Conservation (phyloP, 176 grass and related monocot genomes). For the Musa itinerans region DNA sequence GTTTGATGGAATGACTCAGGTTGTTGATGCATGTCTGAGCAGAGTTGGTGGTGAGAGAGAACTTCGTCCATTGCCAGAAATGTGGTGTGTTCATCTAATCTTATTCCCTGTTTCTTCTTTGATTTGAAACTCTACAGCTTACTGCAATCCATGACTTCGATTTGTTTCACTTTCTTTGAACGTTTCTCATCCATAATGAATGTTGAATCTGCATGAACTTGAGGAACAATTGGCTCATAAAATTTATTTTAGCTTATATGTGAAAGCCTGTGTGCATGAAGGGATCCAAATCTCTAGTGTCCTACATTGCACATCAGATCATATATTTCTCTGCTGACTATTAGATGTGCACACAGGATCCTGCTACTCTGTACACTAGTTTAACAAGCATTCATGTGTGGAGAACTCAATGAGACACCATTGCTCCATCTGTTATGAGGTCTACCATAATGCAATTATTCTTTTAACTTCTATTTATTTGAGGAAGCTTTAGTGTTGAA, state of each 20-base stretch:
- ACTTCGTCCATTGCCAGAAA: slow-evolving; percentile 80
- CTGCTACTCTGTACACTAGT: slow-evolving; percentile 58
- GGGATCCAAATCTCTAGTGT: not conserved
- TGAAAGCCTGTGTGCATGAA: too few relatives aligned
- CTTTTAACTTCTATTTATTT: slow-evolving; percentile 14
- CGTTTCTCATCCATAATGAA: too few relatives aligned
- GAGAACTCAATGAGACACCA: slow-evolving; percentile 85
- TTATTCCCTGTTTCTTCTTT: not conserved
- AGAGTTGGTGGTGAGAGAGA: slow-evolving; percentile 75
- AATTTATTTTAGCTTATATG: too few relatives aligned
- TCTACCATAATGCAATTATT: slow-evolving; percentile 4
- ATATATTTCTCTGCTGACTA: not conserved
- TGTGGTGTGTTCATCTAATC: slow-evolving; percentile 43
- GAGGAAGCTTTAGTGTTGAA: slow-evolving; percentile 4
- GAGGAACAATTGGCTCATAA: too few relatives aligned
- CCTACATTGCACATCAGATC: not conserved
- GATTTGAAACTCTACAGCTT: not conserved
- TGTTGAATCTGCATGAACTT: too few relatives aligned
- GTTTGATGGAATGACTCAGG: not conserved
- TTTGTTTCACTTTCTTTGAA: not conserved
- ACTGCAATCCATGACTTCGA: not conserved
- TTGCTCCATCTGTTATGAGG: slow-evolving; percentile 93
- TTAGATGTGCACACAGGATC: slow-evolving; percentile 31
- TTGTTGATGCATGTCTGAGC: not conserved
- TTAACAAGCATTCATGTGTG: slow-evolving; percentile 62